phyloP scores from a whole-genome alignment of 1,284 basidiomycete genomes.

The Sphaerobolus stellatus region DNA sequence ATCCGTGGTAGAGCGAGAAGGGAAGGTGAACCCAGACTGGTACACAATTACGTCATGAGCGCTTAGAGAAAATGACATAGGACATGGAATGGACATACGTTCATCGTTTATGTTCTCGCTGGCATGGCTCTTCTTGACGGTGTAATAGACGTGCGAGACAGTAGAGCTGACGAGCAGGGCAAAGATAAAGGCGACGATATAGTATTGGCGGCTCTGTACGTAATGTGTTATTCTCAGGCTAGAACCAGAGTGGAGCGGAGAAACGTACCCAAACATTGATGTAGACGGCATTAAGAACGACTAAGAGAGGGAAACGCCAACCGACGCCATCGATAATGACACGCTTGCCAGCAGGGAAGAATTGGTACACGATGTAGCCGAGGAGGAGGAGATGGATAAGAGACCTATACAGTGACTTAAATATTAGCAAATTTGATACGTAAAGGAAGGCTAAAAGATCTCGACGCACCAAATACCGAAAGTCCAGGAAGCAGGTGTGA shows the following conservation, averaged over 20 bases:
- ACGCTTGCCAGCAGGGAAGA: slow-evolving; percentile 76
- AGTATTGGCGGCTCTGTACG: slow-evolving; percentile 12
- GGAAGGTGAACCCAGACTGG: slow-evolving; percentile 75
- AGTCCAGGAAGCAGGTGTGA: slow-evolving; percentile 87
- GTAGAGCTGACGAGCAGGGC: slow-evolving; percentile 81
- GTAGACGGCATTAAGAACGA: slow-evolving; percentile 82
- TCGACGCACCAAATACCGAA: slow-evolving; percentile 72
- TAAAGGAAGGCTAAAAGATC: slow-evolving; percentile 1
- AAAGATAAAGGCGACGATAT: slow-evolving; percentile 67
- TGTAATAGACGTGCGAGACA: slow-evolving; percentile 90
- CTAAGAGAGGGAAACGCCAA: slow-evolving; percentile 88
- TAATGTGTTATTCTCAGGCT: neutral
- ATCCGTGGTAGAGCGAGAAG: slow-evolving; percentile 93
- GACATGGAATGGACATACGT: slow-evolving; percentile 28
- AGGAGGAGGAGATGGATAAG: slow-evolving; percentile 85
- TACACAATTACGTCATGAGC: neutral
- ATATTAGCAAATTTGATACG: slow-evolving; percentile 18
- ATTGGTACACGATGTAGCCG: slow-evolving; percentile 88
- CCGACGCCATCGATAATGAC: slow-evolving; percentile 82
- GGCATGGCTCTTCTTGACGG: slow-evolving; percentile 82
- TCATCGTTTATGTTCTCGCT: slow-evolving; percentile 69
- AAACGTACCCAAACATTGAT: slow-evolving; percentile 70
- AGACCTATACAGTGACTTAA: slow-evolving; percentile 48
- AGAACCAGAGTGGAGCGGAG: neutral
- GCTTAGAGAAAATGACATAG: slow-evolving; percentile 3